Evolutionary conservation across 2,329 filamentous ascomycete species (phyloP), one percentile per base, ranked within the genome.

Genomic region (Aspergillus aculeatinus): DNA sequence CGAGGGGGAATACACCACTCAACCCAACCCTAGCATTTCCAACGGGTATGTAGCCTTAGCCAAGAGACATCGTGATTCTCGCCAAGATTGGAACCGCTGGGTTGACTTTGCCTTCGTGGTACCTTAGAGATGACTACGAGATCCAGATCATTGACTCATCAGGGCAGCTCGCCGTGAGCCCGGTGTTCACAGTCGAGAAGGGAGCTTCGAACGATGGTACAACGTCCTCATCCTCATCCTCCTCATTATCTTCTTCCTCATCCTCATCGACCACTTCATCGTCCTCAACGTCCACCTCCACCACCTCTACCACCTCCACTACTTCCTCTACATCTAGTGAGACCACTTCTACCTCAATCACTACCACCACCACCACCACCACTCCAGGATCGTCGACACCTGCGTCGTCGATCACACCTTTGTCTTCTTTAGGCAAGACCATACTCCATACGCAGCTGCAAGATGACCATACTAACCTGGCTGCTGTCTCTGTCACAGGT

Each of bases 61-160:
- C 16, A 4, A 27, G 19, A 39, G 35, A 44, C 2, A n/a, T 3
- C 12, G 23, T 27, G 25, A 10, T 3, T 2, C 14, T 12, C 33
- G 11, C 33, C 33, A 35, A 35, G 33, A 12, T 12, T 35, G 23
- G 27, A 16, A 31, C 0, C 10, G 25, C n/a, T 55, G 31, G 25
- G 3, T 10, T 48, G 11, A 16, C 25, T 29, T 11, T 33, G 25
- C 9, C 27, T 14, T 5, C 16, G 16, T 35, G 3, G 4, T 23
- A 6, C n/a, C 14, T n/a, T 27, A 55, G 53, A 48, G n/a, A 14
- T 16, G 53, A 55, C 29, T 55, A 55, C 16, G 53, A 55, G 14
- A 55, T 55, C 19, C 16, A 55, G 42, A 55, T 55, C n/a, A 55
- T 55, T 23, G 53, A 55, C 23, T 55, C 53, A n/a, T 48, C 53